phyloP scores from a whole-genome alignment of 306 rosid genomes.

The Cucumis melo region DNA sequence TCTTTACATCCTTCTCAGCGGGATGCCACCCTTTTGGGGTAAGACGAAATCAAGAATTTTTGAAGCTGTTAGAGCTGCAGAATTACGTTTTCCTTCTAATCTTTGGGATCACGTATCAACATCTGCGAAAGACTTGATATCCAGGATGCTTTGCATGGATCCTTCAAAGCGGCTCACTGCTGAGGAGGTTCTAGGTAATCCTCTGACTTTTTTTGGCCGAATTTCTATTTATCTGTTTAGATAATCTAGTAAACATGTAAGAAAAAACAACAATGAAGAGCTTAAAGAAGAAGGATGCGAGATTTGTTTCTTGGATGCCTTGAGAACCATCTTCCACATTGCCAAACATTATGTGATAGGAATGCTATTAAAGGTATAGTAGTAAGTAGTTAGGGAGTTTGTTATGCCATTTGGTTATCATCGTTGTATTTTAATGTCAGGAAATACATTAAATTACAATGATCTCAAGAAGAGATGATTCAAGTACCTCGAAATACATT shows the following conservation, averaged over 20 bases:
- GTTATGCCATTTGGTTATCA: no score
- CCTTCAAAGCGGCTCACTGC: slow-evolving; percentile 50
- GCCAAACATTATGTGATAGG: not conserved
- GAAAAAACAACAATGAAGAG: not conserved
- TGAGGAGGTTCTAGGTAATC: slow-evolving; percentile 44
- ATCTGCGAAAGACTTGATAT: slow-evolving; percentile 48
- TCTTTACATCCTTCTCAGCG: slow-evolving; percentile 61
- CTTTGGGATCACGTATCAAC: slow-evolving; percentile 44
- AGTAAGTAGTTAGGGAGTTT: no score
- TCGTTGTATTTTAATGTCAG: no score
- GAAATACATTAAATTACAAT: no score
- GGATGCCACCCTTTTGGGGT: slow-evolving; percentile 69
- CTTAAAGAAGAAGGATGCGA: not conserved
- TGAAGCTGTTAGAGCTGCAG: slow-evolving; percentile 53
- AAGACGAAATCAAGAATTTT: slow-evolving; percentile 57
- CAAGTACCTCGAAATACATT: no score
- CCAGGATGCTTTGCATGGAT: slow-evolving; percentile 46
- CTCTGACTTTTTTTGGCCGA: not conserved
- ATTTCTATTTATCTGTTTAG: not conserved
- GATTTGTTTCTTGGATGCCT: not conserved
- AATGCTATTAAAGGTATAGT: no score
- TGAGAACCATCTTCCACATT: not conserved
- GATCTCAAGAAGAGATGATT: no score
- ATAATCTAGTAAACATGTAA: not conserved
- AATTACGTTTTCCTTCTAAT: slow-evolving; percentile 43